A percentile compares a stretch with the other conserved stretches of the same genome.
These are phyloP conservation scores for Heterobasidion irregulare DNA, from an alignment of 1,284 basidiomycete species.

Conservation along the genomic window DNA sequence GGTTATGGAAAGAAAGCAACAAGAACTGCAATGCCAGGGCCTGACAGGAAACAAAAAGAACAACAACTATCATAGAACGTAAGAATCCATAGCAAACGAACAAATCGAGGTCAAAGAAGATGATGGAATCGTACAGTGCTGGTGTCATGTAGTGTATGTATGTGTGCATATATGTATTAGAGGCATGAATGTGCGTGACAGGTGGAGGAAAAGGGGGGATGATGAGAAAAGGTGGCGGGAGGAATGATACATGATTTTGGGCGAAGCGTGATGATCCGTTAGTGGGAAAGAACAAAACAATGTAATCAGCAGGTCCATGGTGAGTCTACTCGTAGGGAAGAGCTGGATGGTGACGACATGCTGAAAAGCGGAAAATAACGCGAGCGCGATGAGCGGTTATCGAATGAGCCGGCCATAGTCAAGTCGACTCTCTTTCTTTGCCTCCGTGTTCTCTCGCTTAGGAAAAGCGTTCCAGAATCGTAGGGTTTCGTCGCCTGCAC, in stretches of 20 bases:
- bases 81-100: background rate
- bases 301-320: background rate
- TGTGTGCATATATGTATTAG: background rate
- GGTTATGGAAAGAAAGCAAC: background rate
- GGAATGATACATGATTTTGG: background rate
- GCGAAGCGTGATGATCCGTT: background rate
- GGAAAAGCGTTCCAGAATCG: slow-evolving; percentile 95
- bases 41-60: background rate
- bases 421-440: slow-evolving; percentile 39
- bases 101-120: background rate
- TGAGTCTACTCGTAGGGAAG: background rate
- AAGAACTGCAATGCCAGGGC: background rate
- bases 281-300: background rate
- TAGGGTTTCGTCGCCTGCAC: slow-evolving; percentile 95
- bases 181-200: background rate
- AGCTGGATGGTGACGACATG: background rate
- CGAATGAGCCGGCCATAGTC: slow-evolving; percentile 61
- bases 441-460: slow-evolving; percentile 45
- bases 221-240: background rate
- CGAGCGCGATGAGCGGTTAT: slow-evolving; percentile 19
- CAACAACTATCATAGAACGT: background rate
- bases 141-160: slow-evolving; percentile 1
- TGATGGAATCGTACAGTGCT: background rate
- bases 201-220: background rate
- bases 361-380: background rate